These are phyloP conservation scores for Penicillium paneum DNA, from an alignment of 2,329 filamentous ascomycete genomes.

Conservation along the genomic window DNA sequence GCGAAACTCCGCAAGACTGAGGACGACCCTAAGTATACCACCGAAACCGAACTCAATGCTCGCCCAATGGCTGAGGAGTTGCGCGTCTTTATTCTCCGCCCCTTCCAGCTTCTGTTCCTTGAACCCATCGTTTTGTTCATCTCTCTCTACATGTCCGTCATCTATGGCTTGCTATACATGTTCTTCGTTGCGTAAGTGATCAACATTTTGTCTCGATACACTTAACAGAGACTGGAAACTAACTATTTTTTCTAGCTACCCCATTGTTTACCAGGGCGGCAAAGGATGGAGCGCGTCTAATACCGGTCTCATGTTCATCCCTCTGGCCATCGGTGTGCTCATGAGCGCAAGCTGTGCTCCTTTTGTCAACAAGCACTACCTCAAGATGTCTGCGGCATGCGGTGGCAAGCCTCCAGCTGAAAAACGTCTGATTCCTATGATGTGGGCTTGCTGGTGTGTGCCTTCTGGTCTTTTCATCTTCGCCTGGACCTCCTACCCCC, in stretches of 20 bases:
- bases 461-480: slow-evolving; percentile 66
- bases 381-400: slow-evolving; percentile 60
- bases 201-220: slow-evolving; percentile 21
- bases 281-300: slow-evolving; percentile 73
- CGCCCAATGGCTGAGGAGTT: slow-evolving; percentile 67
- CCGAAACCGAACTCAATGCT: slow-evolving; percentile 74
- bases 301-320: slow-evolving; percentile 85
- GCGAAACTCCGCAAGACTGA: slow-evolving; percentile 68
- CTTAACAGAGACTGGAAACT: neutral
- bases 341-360: slow-evolving; percentile 65
- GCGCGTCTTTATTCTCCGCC: slow-evolving; percentile 71
- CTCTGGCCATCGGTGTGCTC: slow-evolving; percentile 72
- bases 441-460: slow-evolving; percentile 71
- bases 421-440: slow-evolving; percentile 76
- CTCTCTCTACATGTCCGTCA: slow-evolving; percentile 78
- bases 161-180: slow-evolving; percentile 55
- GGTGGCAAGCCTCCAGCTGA: slow-evolving; percentile 74
- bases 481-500: slow-evolving; percentile 65
- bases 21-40: slow-evolving; percentile 65
- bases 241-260: slow-evolving; percentile 32
- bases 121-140: slow-evolving; percentile 85
- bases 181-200: slow-evolving; percentile 53
- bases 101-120: slow-evolving; percentile 78
- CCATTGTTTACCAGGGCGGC: slow-evolving; percentile 69
- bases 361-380: slow-evolving; percentile 76